Conservation (phyloP, 768 basidiomycete species). For the Rossbeevera mucosa region DNA sequence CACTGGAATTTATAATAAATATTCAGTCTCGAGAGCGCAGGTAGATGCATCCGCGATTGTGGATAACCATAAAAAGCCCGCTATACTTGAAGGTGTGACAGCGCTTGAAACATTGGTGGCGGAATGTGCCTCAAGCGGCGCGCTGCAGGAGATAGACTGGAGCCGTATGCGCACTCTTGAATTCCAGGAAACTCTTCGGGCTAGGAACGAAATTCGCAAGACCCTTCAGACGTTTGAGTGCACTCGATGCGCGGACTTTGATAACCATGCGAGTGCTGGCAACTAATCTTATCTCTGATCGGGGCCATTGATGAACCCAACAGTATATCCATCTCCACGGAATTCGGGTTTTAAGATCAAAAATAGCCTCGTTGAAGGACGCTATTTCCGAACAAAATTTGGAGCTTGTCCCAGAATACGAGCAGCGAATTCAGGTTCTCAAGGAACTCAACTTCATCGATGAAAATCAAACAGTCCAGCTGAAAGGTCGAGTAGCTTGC, state of each 20-base stretch:
- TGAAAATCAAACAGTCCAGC: slow-evolving; percentile 88
- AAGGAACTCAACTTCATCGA: slow-evolving; percentile 92
- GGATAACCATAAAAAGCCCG: slow-evolving; percentile 57
- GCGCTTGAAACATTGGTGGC: slow-evolving; percentile 46
- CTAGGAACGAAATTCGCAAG: slow-evolving; percentile 47
- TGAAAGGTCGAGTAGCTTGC: slow-evolving; percentile 97
- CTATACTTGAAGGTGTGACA: slow-evolving; percentile 53
- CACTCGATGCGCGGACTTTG: slow-evolving; percentile 60
- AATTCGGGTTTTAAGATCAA: slow-evolving; percentile 66
- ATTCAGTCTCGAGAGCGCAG: slow-evolving; percentile 35
- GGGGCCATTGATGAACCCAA: slow-evolving; percentile 7
- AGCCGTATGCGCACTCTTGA: slow-evolving; percentile 75
- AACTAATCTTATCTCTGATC: slow-evolving; percentile 1
- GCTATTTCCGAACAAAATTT: slow-evolving; percentile 95
- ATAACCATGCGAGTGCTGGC: slow-evolving; percentile 59
- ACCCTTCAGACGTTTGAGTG: slow-evolving; percentile 46
- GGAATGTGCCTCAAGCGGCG: slow-evolving; percentile 49
- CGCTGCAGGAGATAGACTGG: slow-evolving; percentile 82
- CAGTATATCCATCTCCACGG: slow-evolving; percentile 78
- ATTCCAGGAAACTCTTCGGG: slow-evolving; percentile 78
- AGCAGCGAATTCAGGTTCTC: slow-evolving; percentile 87
- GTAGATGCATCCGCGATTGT: slow-evolving; percentile 68
- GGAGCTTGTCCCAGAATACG: slow-evolving; percentile 95
- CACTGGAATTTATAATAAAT: not conserved
- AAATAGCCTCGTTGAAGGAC: slow-evolving; percentile 73